Conservation (phyloP, 2,329 filamentous ascomycete genomes). For the Clonostachys byssicola region DNA sequence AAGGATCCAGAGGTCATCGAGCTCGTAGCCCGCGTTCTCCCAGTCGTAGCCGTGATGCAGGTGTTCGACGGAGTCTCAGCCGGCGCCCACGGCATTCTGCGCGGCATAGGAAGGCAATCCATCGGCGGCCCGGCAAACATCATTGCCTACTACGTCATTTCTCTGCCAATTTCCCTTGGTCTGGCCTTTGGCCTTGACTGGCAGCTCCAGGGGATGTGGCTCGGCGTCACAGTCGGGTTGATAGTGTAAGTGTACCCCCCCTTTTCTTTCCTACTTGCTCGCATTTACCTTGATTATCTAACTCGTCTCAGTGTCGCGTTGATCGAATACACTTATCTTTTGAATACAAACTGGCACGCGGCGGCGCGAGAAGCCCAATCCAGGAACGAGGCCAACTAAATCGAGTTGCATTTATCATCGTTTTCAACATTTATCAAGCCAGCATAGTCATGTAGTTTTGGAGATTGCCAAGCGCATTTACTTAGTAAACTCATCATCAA, state of each 20-base stretch:
- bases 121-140: conserved; percentile 88
- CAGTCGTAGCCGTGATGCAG: conserved; percentile 83
- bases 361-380: conserved; percentile 47
- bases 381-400: conserved; percentile 40
- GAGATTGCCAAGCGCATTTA: too few species aligned
- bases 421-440: too few species aligned
- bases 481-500: too few species aligned
- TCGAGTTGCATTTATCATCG: not conserved
- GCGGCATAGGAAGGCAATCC: conserved; percentile 83
- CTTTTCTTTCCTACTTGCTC: not conserved
- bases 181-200: conserved; percentile 73
- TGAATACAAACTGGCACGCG: conserved; percentile 47
- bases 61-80: conserved; percentile 79
- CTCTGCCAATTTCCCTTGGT: conserved; percentile 77
- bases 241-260: conserved; percentile 39
- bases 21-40: conserved; percentile 66
- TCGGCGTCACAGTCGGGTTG: conserved; percentile 70
- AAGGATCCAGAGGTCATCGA: conserved; percentile 64
- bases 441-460: too few species aligned
- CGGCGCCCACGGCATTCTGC: conserved; percentile 77
- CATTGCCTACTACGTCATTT: conserved; percentile 80
- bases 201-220: conserved; percentile 80
- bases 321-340: conserved; percentile 50
- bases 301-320: conserved; percentile 35
- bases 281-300: conserved; percentile 4